A percentile compares a stretch with the other conserved stretches of the same genome.
Evolutionary conservation across 179 eudicot genomes (phyloP).

Genomic region (Heliamphora ciliata): DNA sequence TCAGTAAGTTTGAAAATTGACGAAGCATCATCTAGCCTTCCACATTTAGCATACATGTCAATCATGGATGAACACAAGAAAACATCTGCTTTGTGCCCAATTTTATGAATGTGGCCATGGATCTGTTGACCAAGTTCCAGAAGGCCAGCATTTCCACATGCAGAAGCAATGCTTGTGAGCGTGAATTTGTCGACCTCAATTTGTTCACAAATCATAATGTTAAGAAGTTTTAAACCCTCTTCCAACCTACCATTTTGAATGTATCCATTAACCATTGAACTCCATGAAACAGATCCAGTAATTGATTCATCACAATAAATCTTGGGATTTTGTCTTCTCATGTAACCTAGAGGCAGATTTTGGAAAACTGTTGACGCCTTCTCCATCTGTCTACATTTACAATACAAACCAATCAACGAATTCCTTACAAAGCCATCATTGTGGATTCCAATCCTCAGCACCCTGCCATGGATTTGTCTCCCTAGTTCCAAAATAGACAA

Average conservation of each 20-base stretch:
- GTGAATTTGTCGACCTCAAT: constrained; percentile 49
- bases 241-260: constrained; percentile 51
- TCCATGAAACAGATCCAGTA: constrained; percentile 37
- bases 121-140: constrained; percentile 68
- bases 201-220: constrained; percentile 40
- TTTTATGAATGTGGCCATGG: constrained; percentile 46
- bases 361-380: constrained; percentile 46
- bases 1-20: constrained; percentile 34
- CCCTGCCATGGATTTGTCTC: constrained; percentile 53
- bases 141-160: constrained; percentile 54
- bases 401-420: constrained; percentile 71
- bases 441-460: constrained; percentile 35
- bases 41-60: constrained; percentile 89
- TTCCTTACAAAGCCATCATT: constrained; percentile 44
- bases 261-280: constrained; percentile 62
- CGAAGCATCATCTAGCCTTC: constrained; percentile 53
- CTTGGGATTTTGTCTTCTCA: constrained; percentile 10
- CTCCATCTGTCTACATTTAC: constrained; percentile 64
- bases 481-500: constrained; percentile 49
- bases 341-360: constrained; percentile 17
- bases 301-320: constrained; percentile 15
- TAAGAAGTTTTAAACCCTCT: constrained; percentile 55
- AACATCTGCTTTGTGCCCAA: constrained; percentile 45
- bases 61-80: constrained; percentile 58
- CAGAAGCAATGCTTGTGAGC: constrained; percentile 54